Conservation (phyloP, 164 flowering plant genomes). For the Piper betle region DNA sequence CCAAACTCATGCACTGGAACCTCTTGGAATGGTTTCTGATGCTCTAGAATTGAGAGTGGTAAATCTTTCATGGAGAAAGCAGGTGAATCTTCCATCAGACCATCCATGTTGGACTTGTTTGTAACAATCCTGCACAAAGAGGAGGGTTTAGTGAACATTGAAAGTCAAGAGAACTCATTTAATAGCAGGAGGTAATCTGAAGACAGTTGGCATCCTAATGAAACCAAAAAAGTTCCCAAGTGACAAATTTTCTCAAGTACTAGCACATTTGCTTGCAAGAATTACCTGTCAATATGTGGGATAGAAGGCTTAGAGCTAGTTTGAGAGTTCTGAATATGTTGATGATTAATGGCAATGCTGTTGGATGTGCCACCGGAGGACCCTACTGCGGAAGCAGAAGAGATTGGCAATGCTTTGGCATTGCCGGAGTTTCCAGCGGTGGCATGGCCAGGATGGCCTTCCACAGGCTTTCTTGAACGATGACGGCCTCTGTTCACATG, state of each 20-base stretch:
- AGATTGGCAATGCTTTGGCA: slow-evolving; percentile 23
- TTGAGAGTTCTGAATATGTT: slow-evolving; percentile 34
- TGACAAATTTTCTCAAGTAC: background rate
- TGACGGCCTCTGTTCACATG: slow-evolving; percentile 96
- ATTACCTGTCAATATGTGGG: slow-evolving; percentile 32
- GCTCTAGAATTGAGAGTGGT: slow-evolving; percentile 32
- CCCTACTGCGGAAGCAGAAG: slow-evolving; percentile 22
- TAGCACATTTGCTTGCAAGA: background rate
- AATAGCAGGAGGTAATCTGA: background rate
- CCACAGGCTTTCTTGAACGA: slow-evolving; percentile 99
- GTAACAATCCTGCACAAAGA: slow-evolving; percentile 26
- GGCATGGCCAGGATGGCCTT: slow-evolving; percentile 82
- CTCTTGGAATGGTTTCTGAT: slow-evolving; percentile 27
- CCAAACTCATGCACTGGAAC: slow-evolving; percentile 38
- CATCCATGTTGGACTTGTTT: slow-evolving; percentile 18
- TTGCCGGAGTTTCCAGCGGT: slow-evolving; percentile 31
- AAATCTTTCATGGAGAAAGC: slow-evolving; percentile 31
- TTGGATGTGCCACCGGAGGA: slow-evolving; percentile 23
- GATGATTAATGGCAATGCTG: slow-evolving; percentile 29
- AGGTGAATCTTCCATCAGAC: slow-evolving; percentile 27
- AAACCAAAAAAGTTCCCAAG: background rate
- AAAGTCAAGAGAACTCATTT: background rate
- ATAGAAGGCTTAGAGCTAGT: slow-evolving; percentile 23
- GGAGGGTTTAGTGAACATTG: background rate
- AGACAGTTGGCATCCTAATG: background rate